phyloP scores from a whole-genome alignment of 2,329 filamentous ascomycete genomes.

The Alternaria tenuissima region DNA sequence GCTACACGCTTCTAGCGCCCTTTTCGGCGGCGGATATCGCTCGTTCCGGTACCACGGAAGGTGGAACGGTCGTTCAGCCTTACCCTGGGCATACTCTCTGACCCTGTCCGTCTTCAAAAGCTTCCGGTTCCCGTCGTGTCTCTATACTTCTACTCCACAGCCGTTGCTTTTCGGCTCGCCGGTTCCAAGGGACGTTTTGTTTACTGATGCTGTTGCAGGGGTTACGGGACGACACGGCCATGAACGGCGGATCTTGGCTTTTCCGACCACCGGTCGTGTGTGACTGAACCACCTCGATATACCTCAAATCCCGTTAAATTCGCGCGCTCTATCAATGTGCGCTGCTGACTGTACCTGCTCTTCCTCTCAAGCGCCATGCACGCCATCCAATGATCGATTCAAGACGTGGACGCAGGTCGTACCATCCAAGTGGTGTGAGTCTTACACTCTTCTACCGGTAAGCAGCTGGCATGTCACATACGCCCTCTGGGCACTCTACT shows the following conservation, averaged over 20 bases:
- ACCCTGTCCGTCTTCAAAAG: neutral
- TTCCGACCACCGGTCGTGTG: neutral
- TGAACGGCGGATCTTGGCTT: neutral
- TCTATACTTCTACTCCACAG: neutral
- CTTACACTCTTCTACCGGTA: neutral
- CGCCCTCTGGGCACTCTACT: neutral
- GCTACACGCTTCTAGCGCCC: neutral
- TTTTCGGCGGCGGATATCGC: constrained; percentile 12
- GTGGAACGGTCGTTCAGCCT: constrained; percentile 9
- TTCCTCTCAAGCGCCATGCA: neutral
- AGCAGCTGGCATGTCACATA: neutral
- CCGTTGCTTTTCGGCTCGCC: neutral
- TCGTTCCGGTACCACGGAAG: constrained; percentile 8
- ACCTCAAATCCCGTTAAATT: constrained; percentile 1
- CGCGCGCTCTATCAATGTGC: neutral
- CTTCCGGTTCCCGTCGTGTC: constrained; percentile 10
- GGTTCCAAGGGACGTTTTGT: neutral
- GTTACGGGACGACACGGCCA: neutral
- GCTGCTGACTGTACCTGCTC: neutral
- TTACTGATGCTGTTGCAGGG: neutral
- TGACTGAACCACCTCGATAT: neutral
- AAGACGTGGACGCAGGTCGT: too few relatives aligned
- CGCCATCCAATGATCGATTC: too few relatives aligned
- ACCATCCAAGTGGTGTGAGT: neutral
- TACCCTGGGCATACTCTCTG: constrained; percentile 2